Evolutionary conservation across 2,329 filamentous ascomycete genomes (phyloP), one percentile per base, ranked within the genome.

Genomic region (Penicillium sp.): DNA sequence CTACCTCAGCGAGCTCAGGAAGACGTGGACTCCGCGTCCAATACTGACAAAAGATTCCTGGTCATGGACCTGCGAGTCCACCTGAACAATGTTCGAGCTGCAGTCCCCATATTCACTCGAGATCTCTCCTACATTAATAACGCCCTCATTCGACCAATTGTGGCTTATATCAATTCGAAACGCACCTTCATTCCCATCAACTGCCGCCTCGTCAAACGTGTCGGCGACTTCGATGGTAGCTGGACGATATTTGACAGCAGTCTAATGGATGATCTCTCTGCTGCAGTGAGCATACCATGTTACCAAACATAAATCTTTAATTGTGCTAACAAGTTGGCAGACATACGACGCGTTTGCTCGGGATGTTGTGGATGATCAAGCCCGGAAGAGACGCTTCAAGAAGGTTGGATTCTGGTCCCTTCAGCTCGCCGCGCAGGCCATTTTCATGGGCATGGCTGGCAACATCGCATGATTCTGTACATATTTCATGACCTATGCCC

Each of bases 381-480:
- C 88, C 60, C 85, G 91, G 47, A 87, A 90, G 62, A 82, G 93
- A 46, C 82, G 94, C 42, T 87, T 99, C 69, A 95, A 92, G 71
- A 96, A 97, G 74, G 94, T 96, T 26, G 94, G 94, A 29, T 86
- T 97, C 65, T 99, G 94, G 94, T 96, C 91, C 3, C 80, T 97
- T 51, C 92, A 93, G 63, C 78, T 99, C 52, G 90, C 93, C 6
- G 89, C 93, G 7, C 94, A 99, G 70, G 94, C 93, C 3, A 81
- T 99, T 33, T 94, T 97, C 68, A 88, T 97, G 76, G 94, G 94
- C 9, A 88, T 97, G 80, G 93, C 92, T 4, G 93, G 93, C 15
- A 94, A 91, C 61, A 79, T 85, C 56, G 81, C 81, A 51, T 84
- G 66, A 73, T 56, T 42, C 50, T 66, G 59, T 65, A 62, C 47